Evolutionary conservation across 2,329 filamentous ascomycete species (phyloP).

Genomic region (Penicillium sp.): DNA sequence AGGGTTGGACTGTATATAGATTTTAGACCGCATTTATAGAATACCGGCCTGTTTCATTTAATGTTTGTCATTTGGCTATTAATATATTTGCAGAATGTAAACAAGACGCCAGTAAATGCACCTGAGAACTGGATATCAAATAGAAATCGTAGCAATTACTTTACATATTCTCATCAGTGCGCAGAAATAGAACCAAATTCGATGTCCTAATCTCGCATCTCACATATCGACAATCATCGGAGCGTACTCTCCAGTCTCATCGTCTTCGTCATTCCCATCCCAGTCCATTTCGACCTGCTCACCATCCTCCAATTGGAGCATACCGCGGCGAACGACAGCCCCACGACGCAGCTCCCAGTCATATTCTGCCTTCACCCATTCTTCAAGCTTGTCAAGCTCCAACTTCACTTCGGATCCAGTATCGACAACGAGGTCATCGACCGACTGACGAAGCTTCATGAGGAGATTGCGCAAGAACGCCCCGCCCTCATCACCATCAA

Average conservation of each 20-base stretch:
- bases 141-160: neutral
- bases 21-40: neutral
- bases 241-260: conserved; percentile 58
- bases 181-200: neutral
- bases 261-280: conserved; percentile 53
- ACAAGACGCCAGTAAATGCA: neutral
- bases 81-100: neutral
- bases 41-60: neutral
- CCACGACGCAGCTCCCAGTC: conserved; percentile 51
- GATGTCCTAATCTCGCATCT: conserved; percentile 19
- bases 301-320: conserved; percentile 55
- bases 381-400: conserved; percentile 49
- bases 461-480: conserved; percentile 47
- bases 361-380: conserved; percentile 46
- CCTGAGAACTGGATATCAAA: neutral
- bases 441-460: conserved; percentile 43
- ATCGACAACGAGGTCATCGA: conserved; percentile 40
- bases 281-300: conserved; percentile 54
- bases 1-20: conserved; percentile 7
- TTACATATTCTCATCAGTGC: neutral
- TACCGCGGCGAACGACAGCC: conserved; percentile 48
- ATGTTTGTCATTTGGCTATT: neutral
- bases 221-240: conserved; percentile 50
- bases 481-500: conserved; percentile 45
- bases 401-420: conserved; percentile 39